These are phyloP conservation scores for Pyrrhoderma noxium DNA, from an alignment of 1,284 basidiomycete genomes.

Conservation along the genomic window DNA sequence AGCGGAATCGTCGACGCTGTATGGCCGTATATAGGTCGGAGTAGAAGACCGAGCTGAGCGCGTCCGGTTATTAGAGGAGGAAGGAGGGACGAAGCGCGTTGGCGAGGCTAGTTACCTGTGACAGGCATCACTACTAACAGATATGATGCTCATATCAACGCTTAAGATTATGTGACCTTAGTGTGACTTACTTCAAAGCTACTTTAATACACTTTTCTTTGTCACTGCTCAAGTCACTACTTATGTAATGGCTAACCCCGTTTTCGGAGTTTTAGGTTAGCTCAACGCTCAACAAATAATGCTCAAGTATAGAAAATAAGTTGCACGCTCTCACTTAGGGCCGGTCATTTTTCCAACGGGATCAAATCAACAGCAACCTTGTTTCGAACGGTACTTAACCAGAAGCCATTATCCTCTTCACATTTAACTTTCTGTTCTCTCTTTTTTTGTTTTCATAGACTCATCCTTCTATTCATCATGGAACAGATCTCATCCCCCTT, in stretches of 20 bases:
- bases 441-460: constrained; percentile 5
- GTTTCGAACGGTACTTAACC: neutral
- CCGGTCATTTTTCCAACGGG: neutral
- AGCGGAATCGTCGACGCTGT: no score
- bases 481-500: constrained; percentile 63
- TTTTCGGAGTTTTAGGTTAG: no score
- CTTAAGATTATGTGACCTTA: no score
- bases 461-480: constrained; percentile 36
- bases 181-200: no score
- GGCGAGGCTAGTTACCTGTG: no score
- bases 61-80: no score
- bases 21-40: neutral
- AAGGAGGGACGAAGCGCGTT: no score
- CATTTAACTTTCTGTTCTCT: constrained; percentile 3
- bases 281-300: neutral
- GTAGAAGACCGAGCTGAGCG: neutral
- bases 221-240: no score
- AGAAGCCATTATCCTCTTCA: neutral
- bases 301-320: neutral
- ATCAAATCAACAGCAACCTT: constrained; percentile 5
- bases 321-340: neutral
- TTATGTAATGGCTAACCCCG: no score
- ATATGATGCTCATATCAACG: no score
- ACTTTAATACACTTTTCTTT: no score
- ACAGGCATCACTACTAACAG: no score